Conservation (phyloP, 805 yeast genomes). For the Starmerella powellii region DNA sequence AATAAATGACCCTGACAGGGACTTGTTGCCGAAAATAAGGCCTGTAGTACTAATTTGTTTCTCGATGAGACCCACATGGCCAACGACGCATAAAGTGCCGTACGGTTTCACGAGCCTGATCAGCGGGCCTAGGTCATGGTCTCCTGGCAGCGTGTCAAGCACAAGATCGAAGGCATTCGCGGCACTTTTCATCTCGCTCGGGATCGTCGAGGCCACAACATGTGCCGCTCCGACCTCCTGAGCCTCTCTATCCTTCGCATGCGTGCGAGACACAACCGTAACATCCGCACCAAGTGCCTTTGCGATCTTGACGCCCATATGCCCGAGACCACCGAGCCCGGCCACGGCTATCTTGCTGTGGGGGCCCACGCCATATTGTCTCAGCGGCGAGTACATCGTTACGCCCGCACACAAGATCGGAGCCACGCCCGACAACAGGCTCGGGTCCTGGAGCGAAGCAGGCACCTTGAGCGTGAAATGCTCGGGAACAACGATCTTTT, state of each 20-base stretch:
- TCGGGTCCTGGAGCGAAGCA: constrained; percentile 36
- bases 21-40: constrained; percentile 35
- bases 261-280: constrained; percentile 42
- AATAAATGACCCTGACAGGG: constrained; percentile 37
- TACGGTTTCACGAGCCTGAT: constrained; percentile 43
- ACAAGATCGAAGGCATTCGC: constrained; percentile 38
- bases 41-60: constrained; percentile 37
- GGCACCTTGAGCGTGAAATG: constrained; percentile 55
- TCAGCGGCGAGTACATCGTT: constrained; percentile 60
- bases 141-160: constrained; percentile 41
- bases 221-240: constrained; percentile 44
- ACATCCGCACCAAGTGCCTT: constrained; percentile 54
- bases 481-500: constrained; percentile 37
- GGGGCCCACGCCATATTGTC: constrained; percentile 36
- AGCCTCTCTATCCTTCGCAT: constrained; percentile 43
- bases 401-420: constrained; percentile 71
- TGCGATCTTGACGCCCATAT: constrained; percentile 48
- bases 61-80: constrained; percentile 40
- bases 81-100: constrained; percentile 51
- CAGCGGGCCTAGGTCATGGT: constrained; percentile 39
- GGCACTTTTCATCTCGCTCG: constrained; percentile 29
- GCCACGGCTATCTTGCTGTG: constrained; percentile 46
- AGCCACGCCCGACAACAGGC: constrained; percentile 39
- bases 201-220: constrained; percentile 39
- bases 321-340: constrained; percentile 60